phyloP scores from a whole-genome alignment of 495 filamentous ascomycete species.

The Trichodelitschia bisporula region DNA sequence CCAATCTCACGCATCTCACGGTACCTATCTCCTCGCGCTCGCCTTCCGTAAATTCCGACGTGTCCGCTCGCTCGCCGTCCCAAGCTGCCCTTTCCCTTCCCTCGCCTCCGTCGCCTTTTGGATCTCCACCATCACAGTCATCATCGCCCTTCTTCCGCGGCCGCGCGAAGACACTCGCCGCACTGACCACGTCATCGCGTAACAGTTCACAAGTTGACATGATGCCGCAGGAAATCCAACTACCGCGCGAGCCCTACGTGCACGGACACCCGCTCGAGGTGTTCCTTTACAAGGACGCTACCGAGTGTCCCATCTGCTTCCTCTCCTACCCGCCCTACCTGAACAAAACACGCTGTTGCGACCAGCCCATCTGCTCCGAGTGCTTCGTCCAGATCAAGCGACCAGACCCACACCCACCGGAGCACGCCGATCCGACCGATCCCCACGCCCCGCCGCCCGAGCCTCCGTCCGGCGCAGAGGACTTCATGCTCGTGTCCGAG shows the following conservation, averaged over 20 bases:
- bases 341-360: conserved; percentile 90
- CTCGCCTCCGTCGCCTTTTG: conserved; percentile 20
- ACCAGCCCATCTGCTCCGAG: conserved; percentile 92
- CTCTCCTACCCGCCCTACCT: conserved; percentile 86
- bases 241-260: conserved; percentile 66
- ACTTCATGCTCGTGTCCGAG: conserved; percentile 59
- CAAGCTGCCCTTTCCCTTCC: conserved; percentile 23
- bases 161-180: conserved; percentile 65
- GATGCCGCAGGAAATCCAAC: conserved; percentile 47
- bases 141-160: conserved; percentile 41
- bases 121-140: conserved; percentile 23
- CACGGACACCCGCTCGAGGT: conserved; percentile 83
- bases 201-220: conserved; percentile 44
- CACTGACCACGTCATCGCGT: conserved; percentile 43
- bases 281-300: conserved; percentile 71
- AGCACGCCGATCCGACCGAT: conserved; percentile 37
- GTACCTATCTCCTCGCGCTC: conserved; percentile 54
- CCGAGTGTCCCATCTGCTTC: conserved; percentile 92
- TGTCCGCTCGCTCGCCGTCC: conserved; percentile 19
- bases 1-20: conserved; percentile 38
- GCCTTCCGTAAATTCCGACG: conserved; percentile 51
- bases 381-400: conserved; percentile 98
- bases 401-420: conserved; percentile 83
- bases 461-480: conserved; percentile 20
- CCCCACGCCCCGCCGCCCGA: conserved; percentile 17